Base-by-base conservation (phyloP, 495 filamentous ascomycete genomes). In the Penicillium soppii region DNA sequence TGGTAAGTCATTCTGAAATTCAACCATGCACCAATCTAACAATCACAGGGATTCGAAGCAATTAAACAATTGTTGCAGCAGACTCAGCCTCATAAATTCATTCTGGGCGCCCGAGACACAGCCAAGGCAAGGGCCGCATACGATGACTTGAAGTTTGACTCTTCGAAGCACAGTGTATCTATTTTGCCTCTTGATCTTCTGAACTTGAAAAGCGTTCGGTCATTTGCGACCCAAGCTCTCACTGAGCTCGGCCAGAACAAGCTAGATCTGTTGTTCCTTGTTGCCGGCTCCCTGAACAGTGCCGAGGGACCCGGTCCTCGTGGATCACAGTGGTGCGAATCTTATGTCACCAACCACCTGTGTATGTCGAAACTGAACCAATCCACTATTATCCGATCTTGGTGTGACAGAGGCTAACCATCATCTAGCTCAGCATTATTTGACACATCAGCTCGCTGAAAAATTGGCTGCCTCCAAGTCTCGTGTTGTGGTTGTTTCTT, bases 401-500 rank as follows among this genome's bases (percentile, higher is more conserved):
- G 29, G 7, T 32, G 7, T 3, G 10, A 12, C 29, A 12, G 5
- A 32, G 5, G 29, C 29, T 32, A 12, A 26, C 35, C 10, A 20
- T 10, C 2, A 19, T 26, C 36, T 22, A 66, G 64, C 64, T 17
- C 64, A 67, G 33, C 64, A 67, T 48, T 67, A 67, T 36, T 25
- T 67, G 20, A 26, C 59, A 4, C 64, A 67, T 44, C 27, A 54
- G 35, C 36, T 67, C 7, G 61, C 56, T 26, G 61, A 65, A 20
- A 52, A 51, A 4, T 23, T 67, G 35, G 15, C 51, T 23, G 52
- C 56, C 6, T 67, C 61, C 20, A 25, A 58, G 16, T 56, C 61
- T 12, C 61, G 64, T n/a, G 25, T 67, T 17, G 47, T 62, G 30
- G n/a, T 67, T 22, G 64, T 67, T 36, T 67, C 64, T 5, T 67